Evolutionary conservation across 176 grass and related monocot genomes (phyloP).

Genomic region (Aegilops umbellulata): DNA sequence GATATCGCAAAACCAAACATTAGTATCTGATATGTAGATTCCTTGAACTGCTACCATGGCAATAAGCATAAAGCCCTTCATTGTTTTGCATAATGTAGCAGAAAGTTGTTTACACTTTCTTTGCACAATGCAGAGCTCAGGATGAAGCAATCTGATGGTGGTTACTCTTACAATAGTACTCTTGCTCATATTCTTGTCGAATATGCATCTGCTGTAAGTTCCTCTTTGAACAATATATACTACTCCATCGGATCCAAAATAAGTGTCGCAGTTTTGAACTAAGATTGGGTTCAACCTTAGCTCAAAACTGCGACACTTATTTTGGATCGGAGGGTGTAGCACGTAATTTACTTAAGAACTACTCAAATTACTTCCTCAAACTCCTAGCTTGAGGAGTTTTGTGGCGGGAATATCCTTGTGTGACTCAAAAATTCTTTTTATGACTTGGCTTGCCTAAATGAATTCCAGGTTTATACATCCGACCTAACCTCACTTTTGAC

Average conservation of each 20-base stretch:
- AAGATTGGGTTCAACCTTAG: too few species aligned
- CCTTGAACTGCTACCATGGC: neutral
- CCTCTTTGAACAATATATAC: neutral
- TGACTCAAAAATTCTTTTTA: neutral
- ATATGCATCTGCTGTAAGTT: conserved; percentile 89
- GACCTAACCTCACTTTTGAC: conserved; percentile 74
- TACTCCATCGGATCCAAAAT: too few species aligned
- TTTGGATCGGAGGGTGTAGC: neutral
- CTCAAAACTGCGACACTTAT: too few species aligned
- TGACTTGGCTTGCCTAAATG: conserved; percentile 12
- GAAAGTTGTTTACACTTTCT: neutral
- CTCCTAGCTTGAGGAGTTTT: neutral
- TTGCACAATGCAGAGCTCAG: conserved; percentile 30
- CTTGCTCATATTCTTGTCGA: conserved; percentile 67
- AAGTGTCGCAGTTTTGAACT: too few species aligned
- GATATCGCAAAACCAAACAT: neutral
- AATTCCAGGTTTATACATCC: conserved; percentile 79
- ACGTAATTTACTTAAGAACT: neutral
- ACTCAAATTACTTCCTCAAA: neutral
- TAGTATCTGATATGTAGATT: neutral
- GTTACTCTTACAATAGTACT: conserved; percentile 65
- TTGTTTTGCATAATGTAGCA: neutral
- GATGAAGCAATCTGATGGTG: conserved; percentile 24
- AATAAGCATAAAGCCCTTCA: neutral
- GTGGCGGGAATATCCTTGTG: neutral